A percentile compares a stretch with the other conserved stretches of the same genome.
These are phyloP conservation scores for Cordyceps cateniannulata DNA, from an alignment of 2,329 filamentous ascomycete species.

Conservation along the genomic window DNA sequence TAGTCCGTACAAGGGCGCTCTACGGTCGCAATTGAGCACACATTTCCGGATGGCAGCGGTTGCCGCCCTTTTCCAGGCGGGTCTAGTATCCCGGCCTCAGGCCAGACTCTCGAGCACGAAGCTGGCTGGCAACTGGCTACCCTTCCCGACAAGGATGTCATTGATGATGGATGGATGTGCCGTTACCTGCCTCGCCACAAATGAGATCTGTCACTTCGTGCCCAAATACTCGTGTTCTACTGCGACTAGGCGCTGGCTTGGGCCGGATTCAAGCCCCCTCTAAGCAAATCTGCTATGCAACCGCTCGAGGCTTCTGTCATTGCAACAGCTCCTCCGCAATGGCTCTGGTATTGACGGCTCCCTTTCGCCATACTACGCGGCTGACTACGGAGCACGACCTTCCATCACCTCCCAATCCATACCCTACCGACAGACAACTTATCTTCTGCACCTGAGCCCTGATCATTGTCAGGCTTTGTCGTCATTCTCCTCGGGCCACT, in stretches of 20 bases:
- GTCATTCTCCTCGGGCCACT: neutral
- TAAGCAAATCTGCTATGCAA: slow-evolving; percentile 1
- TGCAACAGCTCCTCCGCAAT: neutral
- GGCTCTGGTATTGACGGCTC: neutral
- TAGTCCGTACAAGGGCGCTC: neutral
- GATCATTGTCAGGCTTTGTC: neutral
- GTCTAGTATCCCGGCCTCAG: slow-evolving; percentile 22
- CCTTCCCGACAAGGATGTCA: slow-evolving; percentile 10
- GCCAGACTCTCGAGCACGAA: neutral
- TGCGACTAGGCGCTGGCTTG: neutral
- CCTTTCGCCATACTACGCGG: neutral
- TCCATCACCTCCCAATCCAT: neutral
- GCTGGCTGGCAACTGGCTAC: neutral
- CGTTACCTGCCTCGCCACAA: slow-evolving; percentile 15
- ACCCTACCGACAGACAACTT: neutral
- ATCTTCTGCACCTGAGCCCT: neutral
- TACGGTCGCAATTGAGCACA: neutral
- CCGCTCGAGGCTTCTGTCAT: neutral
- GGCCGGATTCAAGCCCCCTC: neutral
- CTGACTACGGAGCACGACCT: neutral
- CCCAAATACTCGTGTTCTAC: neutral
- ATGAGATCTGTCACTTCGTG: slow-evolving; percentile 22
- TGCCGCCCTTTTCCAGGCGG: slow-evolving; percentile 14
- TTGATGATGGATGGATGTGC: slow-evolving; percentile 10
- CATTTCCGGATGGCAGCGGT: slow-evolving; percentile 9